Conservation (phyloP, 331 rosid genomes). For the Dryas integrifolia region DNA sequence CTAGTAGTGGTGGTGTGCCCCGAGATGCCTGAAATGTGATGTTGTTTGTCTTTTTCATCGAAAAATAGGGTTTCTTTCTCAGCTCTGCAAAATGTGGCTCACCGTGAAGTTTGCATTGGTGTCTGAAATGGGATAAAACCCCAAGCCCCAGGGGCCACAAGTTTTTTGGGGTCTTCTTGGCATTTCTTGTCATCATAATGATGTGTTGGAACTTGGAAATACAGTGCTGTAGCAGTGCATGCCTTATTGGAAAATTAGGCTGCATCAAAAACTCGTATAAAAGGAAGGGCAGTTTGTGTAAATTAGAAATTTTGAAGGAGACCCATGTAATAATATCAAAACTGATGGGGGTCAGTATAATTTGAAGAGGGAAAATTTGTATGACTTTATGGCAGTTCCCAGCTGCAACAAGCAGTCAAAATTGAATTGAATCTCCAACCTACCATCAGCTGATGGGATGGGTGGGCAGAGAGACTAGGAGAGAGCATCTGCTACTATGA, state of each 20-base stretch:
- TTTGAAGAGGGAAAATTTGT: background rate
- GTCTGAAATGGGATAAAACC: background rate
- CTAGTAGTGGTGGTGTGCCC: background rate
- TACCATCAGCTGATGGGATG: constrained; percentile 18
- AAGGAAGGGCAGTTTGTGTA: background rate
- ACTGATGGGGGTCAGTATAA: background rate
- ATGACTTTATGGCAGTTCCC: constrained; percentile 5
- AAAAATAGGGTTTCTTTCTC: background rate
- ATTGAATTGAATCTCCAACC: constrained; percentile 26
- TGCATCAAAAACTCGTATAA: background rate
- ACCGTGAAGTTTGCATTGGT: constrained; percentile 31
- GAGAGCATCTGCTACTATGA: constrained; percentile 2
- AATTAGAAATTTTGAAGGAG: background rate
- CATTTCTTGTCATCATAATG: constrained; percentile 28
- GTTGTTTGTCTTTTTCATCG: constrained; percentile 10
- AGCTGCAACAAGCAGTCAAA: constrained; percentile 30
- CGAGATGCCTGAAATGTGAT: background rate
- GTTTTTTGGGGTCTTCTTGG: background rate
- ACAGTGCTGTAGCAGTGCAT: constrained; percentile 13
- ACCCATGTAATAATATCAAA: background rate
- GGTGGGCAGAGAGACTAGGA: constrained; percentile 7
- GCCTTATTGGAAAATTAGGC: background rate
- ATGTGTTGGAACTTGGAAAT: constrained; percentile 37
- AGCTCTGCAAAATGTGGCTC: constrained; percentile 18
- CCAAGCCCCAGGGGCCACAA: constrained; percentile 24